These are phyloP conservation scores for Delitschia confertaspora DNA, from an alignment of 495 filamentous ascomycete species.

Conservation along the genomic window DNA sequence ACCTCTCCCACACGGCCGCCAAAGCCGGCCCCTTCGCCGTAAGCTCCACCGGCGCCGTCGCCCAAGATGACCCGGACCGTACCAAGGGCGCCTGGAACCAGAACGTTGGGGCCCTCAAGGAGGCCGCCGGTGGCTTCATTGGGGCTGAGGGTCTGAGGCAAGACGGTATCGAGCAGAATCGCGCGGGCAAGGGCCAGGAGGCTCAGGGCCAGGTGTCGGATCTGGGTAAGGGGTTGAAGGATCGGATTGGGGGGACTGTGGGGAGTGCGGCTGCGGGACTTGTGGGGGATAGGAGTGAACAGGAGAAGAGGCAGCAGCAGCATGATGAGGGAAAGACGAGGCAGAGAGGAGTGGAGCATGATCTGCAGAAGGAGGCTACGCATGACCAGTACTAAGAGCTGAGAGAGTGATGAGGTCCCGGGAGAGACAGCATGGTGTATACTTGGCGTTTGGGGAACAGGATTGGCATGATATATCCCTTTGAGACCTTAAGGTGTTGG, in stretches of 20 bases:
- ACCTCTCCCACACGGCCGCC: conserved; percentile 61
- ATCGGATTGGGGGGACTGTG: conserved; percentile 64
- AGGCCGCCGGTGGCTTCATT: conserved; percentile 63
- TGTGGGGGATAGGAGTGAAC: conserved; percentile 57
- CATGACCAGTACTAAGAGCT: too few relatives aligned
- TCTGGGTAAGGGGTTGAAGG: conserved; percentile 56
- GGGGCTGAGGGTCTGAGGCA: conserved; percentile 68
- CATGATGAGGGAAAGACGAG: conserved; percentile 82
- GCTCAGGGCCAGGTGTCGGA: conserved; percentile 78
- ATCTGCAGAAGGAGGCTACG: conserved; percentile 61
- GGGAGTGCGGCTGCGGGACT: conserved; percentile 60
- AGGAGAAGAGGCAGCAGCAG: conserved; percentile 52
- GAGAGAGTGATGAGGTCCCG: too few relatives aligned
- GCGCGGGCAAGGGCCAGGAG: conserved; percentile 69
- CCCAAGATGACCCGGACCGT: conserved; percentile 65
- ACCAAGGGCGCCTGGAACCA: conserved; percentile 72
- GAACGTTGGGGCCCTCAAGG: conserved; percentile 77
- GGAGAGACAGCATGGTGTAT: too few relatives aligned
- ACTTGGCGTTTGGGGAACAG: too few relatives aligned
- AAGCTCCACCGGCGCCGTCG: conserved; percentile 59
- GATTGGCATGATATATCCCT: too few relatives aligned
- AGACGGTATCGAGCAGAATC: conserved; percentile 68
- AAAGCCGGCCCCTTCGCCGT: conserved; percentile 62
- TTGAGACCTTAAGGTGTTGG: too few relatives aligned
- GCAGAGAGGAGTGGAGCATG: conserved; percentile 75